phyloP scores from a whole-genome alignment of 2,329 filamentous ascomycete genomes.

The Cytospora piceae region DNA sequence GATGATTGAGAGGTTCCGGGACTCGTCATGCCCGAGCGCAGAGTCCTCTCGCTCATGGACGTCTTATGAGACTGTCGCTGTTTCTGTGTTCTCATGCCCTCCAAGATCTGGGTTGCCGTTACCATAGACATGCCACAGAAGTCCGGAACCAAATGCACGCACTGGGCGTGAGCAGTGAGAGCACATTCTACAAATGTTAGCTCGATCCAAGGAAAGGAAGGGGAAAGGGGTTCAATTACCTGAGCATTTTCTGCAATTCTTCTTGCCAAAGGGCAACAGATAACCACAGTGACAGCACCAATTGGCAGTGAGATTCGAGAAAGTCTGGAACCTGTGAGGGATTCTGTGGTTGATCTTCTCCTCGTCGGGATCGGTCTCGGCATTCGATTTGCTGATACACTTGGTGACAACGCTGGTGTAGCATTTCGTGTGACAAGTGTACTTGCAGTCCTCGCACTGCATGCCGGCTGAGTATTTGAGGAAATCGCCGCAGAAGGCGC shows the following conservation, averaged over 20 bases:
- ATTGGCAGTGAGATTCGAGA: conserved; percentile 96
- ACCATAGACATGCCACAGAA: conserved; percentile 99
- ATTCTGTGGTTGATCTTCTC: conserved; percentile 99
- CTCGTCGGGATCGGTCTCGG: conserved; percentile 96
- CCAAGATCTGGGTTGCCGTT: conserved; percentile 89
- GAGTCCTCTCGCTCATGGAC: conserved; percentile 66
- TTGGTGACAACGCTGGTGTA: conserved; percentile 97
- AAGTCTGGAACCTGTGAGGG: conserved; percentile 94
- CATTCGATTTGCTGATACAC: conserved; percentile 99
- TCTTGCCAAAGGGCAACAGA: conserved; percentile 90
- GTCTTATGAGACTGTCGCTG: conserved; percentile 61
- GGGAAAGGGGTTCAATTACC: conserved; percentile 55
- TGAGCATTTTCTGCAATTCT: conserved; percentile 90
- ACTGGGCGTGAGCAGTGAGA: conserved; percentile 88
- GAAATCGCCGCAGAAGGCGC: conserved; percentile 95
- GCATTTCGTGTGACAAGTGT: conserved; percentile 98
- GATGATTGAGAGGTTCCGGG: conserved; percentile 43
- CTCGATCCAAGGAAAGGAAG: background rate
- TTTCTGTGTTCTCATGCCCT: conserved; percentile 80
- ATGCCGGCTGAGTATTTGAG: conserved; percentile 98
- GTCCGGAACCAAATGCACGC: conserved; percentile 93
- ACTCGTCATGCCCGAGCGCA: conserved; percentile 59
- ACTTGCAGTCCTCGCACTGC: conserved; percentile 99
- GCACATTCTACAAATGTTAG: conserved; percentile 70
- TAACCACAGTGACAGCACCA: conserved; percentile 99